These are phyloP conservation scores for Breynia disticha DNA, from an alignment of 441 rosid species.

Conservation along the genomic window DNA sequence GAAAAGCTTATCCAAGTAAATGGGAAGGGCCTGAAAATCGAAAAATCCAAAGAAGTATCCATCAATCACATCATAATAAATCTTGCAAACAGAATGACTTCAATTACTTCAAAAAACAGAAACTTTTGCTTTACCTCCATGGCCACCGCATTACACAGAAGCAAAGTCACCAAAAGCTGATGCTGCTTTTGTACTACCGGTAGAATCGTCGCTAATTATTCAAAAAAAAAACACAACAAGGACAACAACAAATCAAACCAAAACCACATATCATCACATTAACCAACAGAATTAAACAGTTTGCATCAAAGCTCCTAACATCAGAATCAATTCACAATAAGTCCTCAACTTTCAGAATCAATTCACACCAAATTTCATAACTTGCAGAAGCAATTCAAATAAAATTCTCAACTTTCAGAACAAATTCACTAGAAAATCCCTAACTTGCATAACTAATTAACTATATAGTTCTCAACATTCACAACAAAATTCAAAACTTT, in stretches of 20 bases:
- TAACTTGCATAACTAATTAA: too few species aligned
- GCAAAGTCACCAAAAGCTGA: slow-evolving; percentile 87
- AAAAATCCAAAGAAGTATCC: slow-evolving; percentile 13
- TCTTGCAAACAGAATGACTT: not conserved
- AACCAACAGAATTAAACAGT: too few species aligned
- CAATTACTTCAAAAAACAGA: slow-evolving; percentile 3
- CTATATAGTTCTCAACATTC: too few species aligned
- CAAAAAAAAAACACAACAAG: slow-evolving; percentile 3
- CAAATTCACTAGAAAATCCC: too few species aligned
- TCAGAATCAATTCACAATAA: too few species aligned
- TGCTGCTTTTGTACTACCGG: slow-evolving; percentile 96
- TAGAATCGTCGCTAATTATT: slow-evolving; percentile 48
- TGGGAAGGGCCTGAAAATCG: slow-evolving; percentile 75
- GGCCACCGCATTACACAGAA: slow-evolving; percentile 73
- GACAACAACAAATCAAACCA: not conserved
- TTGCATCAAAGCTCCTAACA: too few species aligned
- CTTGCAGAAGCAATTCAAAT: too few species aligned
- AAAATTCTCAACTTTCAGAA: too few species aligned
- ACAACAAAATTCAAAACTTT: too few species aligned
- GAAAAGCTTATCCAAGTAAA: slow-evolving; percentile 86
- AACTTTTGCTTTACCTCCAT: slow-evolving; percentile 59
- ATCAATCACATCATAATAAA: not conserved
- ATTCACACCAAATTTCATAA: too few species aligned
- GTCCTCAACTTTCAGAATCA: too few species aligned
- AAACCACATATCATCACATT: not conserved